Conservation (phyloP, 1,139 yeast species). For the Magnusiomyces ingens region DNA sequence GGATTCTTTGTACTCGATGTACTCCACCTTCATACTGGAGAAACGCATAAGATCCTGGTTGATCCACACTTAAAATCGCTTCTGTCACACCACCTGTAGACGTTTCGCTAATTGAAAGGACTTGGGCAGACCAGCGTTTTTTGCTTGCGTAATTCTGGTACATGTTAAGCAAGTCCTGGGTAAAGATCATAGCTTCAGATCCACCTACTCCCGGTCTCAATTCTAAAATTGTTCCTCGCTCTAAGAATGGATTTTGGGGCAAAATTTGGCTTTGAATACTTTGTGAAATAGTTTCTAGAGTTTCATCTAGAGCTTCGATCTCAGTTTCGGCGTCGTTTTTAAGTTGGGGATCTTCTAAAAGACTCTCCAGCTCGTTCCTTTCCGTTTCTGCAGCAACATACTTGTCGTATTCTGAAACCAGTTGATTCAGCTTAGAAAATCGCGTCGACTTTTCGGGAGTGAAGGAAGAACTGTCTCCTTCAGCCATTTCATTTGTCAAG, state of each 20-base stretch:
- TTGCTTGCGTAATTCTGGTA: constrained; percentile 62
- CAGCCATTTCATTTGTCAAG: constrained; percentile 44
- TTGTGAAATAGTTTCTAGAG: constrained; percentile 29
- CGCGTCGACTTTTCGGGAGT: constrained; percentile 51
- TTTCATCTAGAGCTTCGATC: constrained; percentile 33
- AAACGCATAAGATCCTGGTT: constrained; percentile 67
- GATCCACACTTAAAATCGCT: constrained; percentile 67
- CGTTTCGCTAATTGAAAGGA: constrained; percentile 48
- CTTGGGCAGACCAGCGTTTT: constrained; percentile 58
- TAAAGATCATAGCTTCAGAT: constrained; percentile 80
- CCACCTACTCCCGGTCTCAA: constrained; percentile 97
- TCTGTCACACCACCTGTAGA: constrained; percentile 65
- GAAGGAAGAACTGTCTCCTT: constrained; percentile 36
- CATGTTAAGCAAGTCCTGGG: constrained; percentile 75
- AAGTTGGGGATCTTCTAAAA: constrained; percentile 36
- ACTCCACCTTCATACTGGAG: constrained; percentile 90
- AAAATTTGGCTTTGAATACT: constrained; percentile 52
- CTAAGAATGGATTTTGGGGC: constrained; percentile 67
- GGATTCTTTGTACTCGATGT: constrained; percentile 91
- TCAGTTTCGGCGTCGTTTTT: constrained; percentile 42
- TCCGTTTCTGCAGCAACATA: constrained; percentile 37
- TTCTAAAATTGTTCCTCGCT: constrained; percentile 73
- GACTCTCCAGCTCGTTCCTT: constrained; percentile 31
- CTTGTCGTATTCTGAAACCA: constrained; percentile 47
- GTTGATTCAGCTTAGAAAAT: constrained; percentile 48